A percentile compares a stretch with the other conserved stretches of the same genome.
Conservation (phyloP, 805 yeast species). For the Cyberlindnera mrakii region DNA sequence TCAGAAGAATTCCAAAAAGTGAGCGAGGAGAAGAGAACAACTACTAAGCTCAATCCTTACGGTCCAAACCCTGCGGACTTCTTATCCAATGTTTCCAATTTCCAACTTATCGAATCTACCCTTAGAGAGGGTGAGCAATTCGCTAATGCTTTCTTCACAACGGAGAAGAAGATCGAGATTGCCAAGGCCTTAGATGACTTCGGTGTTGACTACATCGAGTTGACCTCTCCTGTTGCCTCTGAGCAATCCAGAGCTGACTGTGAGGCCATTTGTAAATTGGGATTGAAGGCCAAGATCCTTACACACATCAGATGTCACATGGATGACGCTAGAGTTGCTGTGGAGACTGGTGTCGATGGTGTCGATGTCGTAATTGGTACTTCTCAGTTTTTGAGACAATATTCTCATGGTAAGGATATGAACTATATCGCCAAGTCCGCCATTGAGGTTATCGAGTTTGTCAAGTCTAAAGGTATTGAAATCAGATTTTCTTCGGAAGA, state of each 20-base stretch:
- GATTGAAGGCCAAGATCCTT: constrained; percentile 89
- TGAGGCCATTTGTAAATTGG: constrained; percentile 97
- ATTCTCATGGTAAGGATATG: constrained; percentile 98
- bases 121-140: constrained; percentile 98
- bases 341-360: constrained; percentile 98
- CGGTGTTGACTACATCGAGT: constrained; percentile 96
- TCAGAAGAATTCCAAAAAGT: constrained; percentile 35
- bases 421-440: constrained; percentile 94
- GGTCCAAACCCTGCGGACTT: constrained; percentile 95
- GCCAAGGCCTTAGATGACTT: constrained; percentile 96
- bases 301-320: constrained; percentile 98
- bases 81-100: constrained; percentile 80
- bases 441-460: constrained; percentile 93
- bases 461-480: constrained; percentile 94
- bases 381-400: constrained; percentile 88
- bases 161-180: constrained; percentile 93
- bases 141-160: constrained; percentile 92
- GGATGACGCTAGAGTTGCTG: constrained; percentile 98
- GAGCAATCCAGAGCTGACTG: constrained; percentile 91
- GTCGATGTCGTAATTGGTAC: constrained; percentile 98
- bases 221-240: constrained; percentile 96
- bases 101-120: constrained; percentile 92
- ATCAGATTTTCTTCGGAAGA: constrained; percentile 96
- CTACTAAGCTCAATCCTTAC: constrained; percentile 61
- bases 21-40: constrained; percentile 36